Conservation (phyloP, 192 early-diverging fungal species). For the Coemansia sp. region DNA sequence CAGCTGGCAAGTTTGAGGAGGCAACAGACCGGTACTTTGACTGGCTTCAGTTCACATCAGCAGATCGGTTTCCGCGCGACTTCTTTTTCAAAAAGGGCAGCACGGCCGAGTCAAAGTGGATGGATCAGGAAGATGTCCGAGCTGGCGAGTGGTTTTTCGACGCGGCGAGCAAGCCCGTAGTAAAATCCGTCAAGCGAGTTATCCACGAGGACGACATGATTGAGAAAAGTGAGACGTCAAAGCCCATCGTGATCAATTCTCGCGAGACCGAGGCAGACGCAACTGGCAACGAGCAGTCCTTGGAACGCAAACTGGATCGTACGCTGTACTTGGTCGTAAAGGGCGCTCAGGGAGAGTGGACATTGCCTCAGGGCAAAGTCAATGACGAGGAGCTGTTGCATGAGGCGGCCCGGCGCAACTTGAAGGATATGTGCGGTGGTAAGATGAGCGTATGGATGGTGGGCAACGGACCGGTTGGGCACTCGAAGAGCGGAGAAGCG, state of each 20-base stretch:
- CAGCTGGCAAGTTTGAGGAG: slow-evolving; percentile 31
- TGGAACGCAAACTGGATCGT: slow-evolving; percentile 75
- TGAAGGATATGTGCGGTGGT: slow-evolving; percentile 71
- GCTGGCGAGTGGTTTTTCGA: slow-evolving; percentile 46
- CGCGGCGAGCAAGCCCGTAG: slow-evolving; percentile 19
- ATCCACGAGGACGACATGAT: slow-evolving; percentile 8
- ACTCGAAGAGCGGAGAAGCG: slow-evolving; percentile 54
- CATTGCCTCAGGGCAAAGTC: slow-evolving; percentile 70
- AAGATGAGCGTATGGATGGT: slow-evolving; percentile 86
- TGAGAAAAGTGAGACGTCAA: slow-evolving; percentile 15
- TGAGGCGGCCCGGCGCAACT: slow-evolving; percentile 73
- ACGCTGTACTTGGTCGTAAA: slow-evolving; percentile 84
- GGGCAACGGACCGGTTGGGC: slow-evolving; percentile 79
- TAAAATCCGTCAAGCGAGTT: slow-evolving; percentile 23
- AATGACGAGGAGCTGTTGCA: slow-evolving; percentile 67
- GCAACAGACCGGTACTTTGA: slow-evolving; percentile 44
- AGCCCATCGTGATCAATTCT: slow-evolving; percentile 60
- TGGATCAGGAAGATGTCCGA: slow-evolving; percentile 34
- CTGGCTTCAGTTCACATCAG: slow-evolving; percentile 49
- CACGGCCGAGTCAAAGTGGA: slow-evolving; percentile 44
- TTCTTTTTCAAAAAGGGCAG: slow-evolving; percentile 56
- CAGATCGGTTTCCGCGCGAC: slow-evolving; percentile 51
- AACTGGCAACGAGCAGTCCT: slow-evolving; percentile 63
- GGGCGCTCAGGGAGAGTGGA: slow-evolving; percentile 65
- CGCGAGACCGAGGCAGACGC: slow-evolving; percentile 67